A percentile compares a stretch with the other conserved stretches of the same genome.
These are phyloP conservation scores for Vaccinium corymbosum DNA, from an alignment of 148 eudicot genomes.

Conservation along the genomic window DNA sequence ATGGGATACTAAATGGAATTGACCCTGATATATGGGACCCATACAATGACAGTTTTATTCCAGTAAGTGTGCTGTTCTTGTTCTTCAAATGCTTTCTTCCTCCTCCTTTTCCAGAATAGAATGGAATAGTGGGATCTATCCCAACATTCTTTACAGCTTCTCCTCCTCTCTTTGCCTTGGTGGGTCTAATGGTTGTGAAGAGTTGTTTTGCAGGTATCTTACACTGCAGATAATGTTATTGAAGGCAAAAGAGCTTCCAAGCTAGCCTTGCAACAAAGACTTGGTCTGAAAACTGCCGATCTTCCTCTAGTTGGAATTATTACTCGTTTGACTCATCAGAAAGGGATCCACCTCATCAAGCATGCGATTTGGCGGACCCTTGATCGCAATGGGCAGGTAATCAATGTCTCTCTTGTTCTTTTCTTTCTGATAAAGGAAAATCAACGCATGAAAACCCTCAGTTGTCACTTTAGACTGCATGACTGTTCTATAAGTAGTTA, in stretches of 20 bases:
- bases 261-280: conserved; percentile 82
- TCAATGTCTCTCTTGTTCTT: background rate
- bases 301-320: conserved; percentile 80
- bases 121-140: background rate
- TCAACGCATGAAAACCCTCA: background rate
- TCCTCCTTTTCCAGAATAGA: background rate
- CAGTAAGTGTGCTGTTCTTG: conserved; percentile 50
- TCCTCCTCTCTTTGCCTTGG: too few species aligned
- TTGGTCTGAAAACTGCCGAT: conserved; percentile 68
- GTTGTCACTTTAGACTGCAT: background rate
- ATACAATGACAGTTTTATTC: conserved; percentile 77
- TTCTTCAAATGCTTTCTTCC: background rate
- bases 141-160: background rate
- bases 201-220: conserved; percentile 51
- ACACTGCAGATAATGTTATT: conserved; percentile 78
- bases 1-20: conserved; percentile 94
- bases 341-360: conserved; percentile 96
- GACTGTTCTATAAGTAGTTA: background rate
- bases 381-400: conserved; percentile 90
- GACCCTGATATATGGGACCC: conserved; percentile 99
- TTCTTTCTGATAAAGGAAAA: background rate
- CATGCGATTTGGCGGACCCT: conserved; percentile 93
- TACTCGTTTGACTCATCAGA: conserved; percentile 94
- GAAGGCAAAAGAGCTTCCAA: conserved; percentile 94
- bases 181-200: background rate